These are phyloP conservation scores for Dactylellina parvicollis DNA, from an alignment of 2,329 filamentous ascomycete genomes.

Conservation along the genomic window DNA sequence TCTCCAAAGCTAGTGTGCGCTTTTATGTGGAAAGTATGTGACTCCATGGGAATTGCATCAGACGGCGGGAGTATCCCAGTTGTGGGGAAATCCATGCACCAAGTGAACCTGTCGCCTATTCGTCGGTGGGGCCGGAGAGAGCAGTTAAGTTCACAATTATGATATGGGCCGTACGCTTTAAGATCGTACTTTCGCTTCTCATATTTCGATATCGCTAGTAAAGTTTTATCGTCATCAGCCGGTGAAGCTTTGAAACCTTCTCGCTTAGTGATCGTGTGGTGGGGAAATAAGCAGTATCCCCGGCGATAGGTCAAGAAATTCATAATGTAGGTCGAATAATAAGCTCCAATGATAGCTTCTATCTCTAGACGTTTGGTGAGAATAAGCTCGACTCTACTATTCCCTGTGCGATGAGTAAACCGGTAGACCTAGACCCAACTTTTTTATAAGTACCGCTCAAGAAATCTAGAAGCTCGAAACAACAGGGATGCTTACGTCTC, in stretches of 20 bases:
- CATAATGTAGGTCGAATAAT: conserved; percentile 42
- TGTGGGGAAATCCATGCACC: conserved; percentile 12
- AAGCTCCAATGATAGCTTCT: conserved; percentile 14
- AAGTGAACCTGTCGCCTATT: conserved; percentile 27
- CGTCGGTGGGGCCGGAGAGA: conserved; percentile 24
- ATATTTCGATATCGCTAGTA: conserved; percentile 7
- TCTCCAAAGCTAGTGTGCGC: neutral
- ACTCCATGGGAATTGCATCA: neutral
- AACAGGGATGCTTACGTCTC: conserved; percentile 6
- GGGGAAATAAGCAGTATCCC: conserved; percentile 27
- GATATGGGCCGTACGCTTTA: conserved; percentile 2
- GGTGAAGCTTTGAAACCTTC: conserved; percentile 3
- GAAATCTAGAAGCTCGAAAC: neutral
- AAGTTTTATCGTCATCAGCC: neutral
- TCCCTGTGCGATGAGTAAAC: neutral
- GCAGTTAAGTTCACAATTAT: conserved; percentile 10
- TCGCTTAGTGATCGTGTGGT: conserved; percentile 9
- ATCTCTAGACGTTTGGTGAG: conserved; percentile 4
- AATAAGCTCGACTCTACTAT: conserved; percentile 18
- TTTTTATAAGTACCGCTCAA: neutral
- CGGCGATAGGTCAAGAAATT: conserved; percentile 32
- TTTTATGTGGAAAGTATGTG: conserved; percentile 8
- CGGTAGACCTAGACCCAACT: conserved; percentile 13
- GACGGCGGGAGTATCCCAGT: neutral
- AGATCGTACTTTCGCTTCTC: neutral